Percentiles rank a stretch among this genome's conserved stretches.
phyloP scores from a whole-genome alignment of 768 basidiomycete genomes.

The Clitopilus passeckerianus region DNA sequence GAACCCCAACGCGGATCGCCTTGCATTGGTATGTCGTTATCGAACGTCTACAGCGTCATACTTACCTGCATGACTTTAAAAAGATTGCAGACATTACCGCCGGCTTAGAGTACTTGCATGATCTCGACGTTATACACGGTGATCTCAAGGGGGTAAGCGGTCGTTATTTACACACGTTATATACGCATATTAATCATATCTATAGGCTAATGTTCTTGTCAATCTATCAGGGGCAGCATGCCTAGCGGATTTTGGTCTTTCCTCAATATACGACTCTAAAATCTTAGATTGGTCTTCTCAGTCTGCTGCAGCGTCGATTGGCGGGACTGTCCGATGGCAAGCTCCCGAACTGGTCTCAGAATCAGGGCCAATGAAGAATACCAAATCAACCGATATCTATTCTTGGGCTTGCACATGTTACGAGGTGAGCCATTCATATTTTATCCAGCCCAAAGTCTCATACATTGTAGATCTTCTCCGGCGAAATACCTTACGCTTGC shows the following conservation, averaged over 20 bases:
- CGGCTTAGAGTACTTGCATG: not conserved
- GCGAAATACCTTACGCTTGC: not conserved
- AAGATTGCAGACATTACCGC: not conserved
- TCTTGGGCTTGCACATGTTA: conserved; percentile 3
- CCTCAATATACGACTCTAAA: not conserved
- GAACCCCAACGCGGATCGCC: not conserved
- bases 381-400: conserved; percentile 2
- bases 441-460: not conserved
- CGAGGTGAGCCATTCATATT: not conserved
- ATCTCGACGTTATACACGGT: not conserved
- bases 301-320: not conserved
- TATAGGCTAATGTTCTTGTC: not conserved
- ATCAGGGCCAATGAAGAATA: not conserved
- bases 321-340: conserved; percentile 3
- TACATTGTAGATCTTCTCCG: not conserved
- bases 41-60: too few species aligned
- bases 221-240: not conserved
- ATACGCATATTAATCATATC: not conserved
- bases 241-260: not conserved
- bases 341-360: conserved; percentile 5
- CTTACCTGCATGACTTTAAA: too few species aligned
- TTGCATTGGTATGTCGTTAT: not conserved
- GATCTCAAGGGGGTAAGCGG: not conserved
- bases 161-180: not conserved
- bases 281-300: not conserved